Percentiles rank a stretch among this genome's conserved stretches.
Evolutionary conservation across 192 early-diverging fungal species (phyloP).

Genomic region (Coemansia sp.): DNA sequence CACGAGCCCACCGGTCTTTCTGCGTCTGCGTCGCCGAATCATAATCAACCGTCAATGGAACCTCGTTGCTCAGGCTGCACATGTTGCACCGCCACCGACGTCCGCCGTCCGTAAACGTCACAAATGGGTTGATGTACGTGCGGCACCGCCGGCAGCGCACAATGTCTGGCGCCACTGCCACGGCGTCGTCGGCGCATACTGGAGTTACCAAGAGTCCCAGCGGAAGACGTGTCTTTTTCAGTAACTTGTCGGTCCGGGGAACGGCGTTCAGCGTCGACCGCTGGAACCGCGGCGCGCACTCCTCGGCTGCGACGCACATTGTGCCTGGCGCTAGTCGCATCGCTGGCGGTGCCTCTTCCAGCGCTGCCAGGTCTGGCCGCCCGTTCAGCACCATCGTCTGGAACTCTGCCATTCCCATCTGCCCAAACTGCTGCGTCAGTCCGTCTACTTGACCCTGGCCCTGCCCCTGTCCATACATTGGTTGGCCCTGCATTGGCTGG

Average conservation of each 20-base stretch:
- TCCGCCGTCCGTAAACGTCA: slow-evolving; percentile 93
- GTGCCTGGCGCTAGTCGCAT: slow-evolving; percentile 48
- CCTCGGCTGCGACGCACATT: slow-evolving; percentile 33
- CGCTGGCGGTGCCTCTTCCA: slow-evolving; percentile 42
- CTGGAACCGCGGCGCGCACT: slow-evolving; percentile 78
- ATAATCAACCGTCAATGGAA: slow-evolving; percentile 74
- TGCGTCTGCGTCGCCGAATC: slow-evolving; percentile 75
- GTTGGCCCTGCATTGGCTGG: background rate
- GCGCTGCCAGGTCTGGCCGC: slow-evolving; percentile 35
- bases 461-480: slow-evolving; percentile 17
- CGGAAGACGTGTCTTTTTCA: slow-evolving; percentile 87
- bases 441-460: slow-evolving; percentile 42
- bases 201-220: slow-evolving; percentile 91
- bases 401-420: slow-evolving; percentile 43
- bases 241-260: slow-evolving; percentile 76
- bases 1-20: slow-evolving; percentile 81
- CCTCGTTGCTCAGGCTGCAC: slow-evolving; percentile 90
- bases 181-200: slow-evolving; percentile 56
- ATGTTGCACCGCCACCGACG: slow-evolving; percentile 96
- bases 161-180: slow-evolving; percentile 86
- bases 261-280: slow-evolving; percentile 87
- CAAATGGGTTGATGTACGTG: slow-evolving; percentile 96
- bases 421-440: slow-evolving; percentile 42
- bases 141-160: slow-evolving; percentile 92
- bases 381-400: slow-evolving; percentile 40